Percentiles rank a stretch among this genome's conserved stretches.
Conservation (phyloP, 129 eudicot genomes). For the Centaurea solstitialis region DNA sequence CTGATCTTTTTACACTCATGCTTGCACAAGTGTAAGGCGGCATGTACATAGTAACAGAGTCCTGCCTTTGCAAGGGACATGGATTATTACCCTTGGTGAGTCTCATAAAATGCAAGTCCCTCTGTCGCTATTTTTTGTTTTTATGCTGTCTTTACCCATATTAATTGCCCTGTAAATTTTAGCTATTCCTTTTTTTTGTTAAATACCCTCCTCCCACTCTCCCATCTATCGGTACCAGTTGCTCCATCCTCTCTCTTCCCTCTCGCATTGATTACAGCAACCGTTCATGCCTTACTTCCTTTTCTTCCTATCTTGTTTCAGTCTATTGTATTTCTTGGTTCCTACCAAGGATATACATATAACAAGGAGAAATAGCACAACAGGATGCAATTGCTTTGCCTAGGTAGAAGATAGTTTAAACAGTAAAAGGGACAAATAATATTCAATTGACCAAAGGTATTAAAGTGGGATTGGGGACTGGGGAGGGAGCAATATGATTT, state of each 20-base stretch:
- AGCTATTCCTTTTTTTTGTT: neutral
- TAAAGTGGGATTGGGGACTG: neutral
- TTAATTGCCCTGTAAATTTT: neutral
- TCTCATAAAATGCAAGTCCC: neutral
- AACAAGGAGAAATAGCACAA: neutral
- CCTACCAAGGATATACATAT: neutral
- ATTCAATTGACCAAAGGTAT: neutral
- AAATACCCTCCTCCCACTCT: neutral
- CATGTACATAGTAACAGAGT: neutral
- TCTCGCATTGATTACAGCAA: neutral
- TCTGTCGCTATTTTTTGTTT: neutral
- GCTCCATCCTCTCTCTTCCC: neutral
- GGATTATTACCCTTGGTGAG: neutral
- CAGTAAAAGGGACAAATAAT: neutral
- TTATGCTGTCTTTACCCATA: neutral
- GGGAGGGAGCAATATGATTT: neutral
- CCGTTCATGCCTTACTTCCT: neutral
- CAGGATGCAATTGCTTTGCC: neutral
- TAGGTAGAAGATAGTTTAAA: constrained; percentile 16
- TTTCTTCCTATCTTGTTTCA: neutral
- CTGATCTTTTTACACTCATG: neutral
- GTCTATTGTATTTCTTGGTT: neutral
- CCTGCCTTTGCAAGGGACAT: neutral
- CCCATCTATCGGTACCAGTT: too few species aligned
- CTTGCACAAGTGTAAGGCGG: neutral